Percentiles rank a stretch among this genome's conserved stretches.
These are phyloP conservation scores for Silene conica DNA, from an alignment of 148 eudicot species.

Conservation along the genomic window DNA sequence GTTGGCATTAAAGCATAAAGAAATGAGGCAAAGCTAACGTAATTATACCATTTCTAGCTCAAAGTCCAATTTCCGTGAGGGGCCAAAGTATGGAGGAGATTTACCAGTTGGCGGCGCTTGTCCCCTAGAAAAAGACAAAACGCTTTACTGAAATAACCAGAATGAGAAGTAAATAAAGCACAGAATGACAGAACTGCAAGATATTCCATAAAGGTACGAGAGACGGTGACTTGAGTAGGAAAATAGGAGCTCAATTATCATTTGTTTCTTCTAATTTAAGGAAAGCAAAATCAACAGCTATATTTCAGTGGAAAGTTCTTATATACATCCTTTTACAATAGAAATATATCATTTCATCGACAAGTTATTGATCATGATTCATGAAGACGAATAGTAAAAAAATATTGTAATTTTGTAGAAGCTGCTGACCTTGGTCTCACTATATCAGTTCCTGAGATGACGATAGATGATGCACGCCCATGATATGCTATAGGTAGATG, in stretches of 20 bases:
- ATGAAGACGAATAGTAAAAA: neutral
- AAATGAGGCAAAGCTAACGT: neutral
- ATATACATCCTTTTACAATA: neutral
- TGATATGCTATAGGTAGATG: constrained; percentile 95
- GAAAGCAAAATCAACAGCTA: constrained; percentile 1
- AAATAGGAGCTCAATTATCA: neutral
- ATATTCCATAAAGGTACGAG: neutral
- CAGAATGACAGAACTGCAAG: neutral
- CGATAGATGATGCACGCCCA: constrained; percentile 94
- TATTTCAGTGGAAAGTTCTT: neutral
- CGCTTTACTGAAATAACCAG: constrained; percentile 1
- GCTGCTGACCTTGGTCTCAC: constrained; percentile 70
- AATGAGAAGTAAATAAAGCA: neutral
- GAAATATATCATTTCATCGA: neutral
- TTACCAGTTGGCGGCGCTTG: constrained; percentile 70
- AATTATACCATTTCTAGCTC: constrained; percentile 89
- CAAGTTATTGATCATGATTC: neutral
- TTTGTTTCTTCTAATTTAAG: neutral
- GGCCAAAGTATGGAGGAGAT: constrained; percentile 87
- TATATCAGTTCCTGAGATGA: constrained; percentile 88
- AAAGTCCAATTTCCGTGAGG: constrained; percentile 83
- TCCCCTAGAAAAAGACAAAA: constrained; percentile 52
- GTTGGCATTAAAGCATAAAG: neutral
- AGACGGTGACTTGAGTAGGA: neutral
- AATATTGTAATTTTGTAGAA: neutral